Base-by-base conservation (phyloP, 2,329 filamentous ascomycete genomes). In the Drechslerella coelobrocha region DNA sequence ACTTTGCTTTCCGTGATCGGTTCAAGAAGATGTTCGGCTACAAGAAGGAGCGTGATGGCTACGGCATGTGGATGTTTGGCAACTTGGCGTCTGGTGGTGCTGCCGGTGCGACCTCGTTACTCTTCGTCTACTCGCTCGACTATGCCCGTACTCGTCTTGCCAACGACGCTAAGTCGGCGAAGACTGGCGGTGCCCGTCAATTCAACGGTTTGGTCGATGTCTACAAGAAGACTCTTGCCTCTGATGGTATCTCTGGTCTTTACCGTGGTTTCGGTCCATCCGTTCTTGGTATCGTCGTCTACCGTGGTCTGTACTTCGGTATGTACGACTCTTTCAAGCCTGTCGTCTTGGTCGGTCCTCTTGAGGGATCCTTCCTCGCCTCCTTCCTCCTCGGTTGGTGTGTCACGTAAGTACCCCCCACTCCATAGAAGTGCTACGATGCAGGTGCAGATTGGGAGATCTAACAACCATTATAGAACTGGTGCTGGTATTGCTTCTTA, bases 251-350 rank as follows among this genome's bases (percentile, higher is more conserved):
- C 85, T 90, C 89, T 81, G 94, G 94, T 95, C 92, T 99, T 81
- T 99, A 99, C 91, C 94, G 94, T 96, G 94, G 94, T 87, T 99
- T 99, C 90, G 92, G 92, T 87, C 94, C 95, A 82, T 99, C 94
- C 80, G 94, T 99, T 80, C 87, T 90, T 83, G 94, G 94, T 89
- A 99, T 99, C 83, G 84, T 99, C 79, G 94, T 99, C 85, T 99
- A 99, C 91, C 94, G 94, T 91, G 94, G 94, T 97, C 92, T 99
- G 79, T 99, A 99, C 92, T 99, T 99, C 90, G 94, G 94, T 82
- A 90, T 99, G 90, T 99, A 99, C 92, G 94, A 99, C 86, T 99
- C 94, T 78, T 89, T 99, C 88, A 99, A 99, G 92, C 94, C 94
- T 78, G 91, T 97, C 80, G 83, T 97, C 84, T 91, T 99, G 77